These are phyloP conservation scores for Ormosia semicastrata DNA, from an alignment of 306 rosid genomes.

Conservation along the genomic window DNA sequence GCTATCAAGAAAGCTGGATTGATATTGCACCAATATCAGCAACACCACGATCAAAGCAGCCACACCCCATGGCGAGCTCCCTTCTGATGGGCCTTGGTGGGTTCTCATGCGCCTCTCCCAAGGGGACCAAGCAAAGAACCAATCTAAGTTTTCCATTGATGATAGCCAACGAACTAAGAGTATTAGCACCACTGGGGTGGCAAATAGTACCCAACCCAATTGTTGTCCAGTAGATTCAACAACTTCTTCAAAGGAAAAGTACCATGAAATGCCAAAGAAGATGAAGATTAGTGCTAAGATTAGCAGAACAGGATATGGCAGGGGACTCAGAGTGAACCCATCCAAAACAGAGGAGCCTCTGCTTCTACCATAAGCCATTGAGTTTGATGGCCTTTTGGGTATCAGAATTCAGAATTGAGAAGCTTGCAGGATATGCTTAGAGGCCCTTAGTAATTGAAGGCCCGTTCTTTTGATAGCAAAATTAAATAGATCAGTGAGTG, in stretches of 20 bases:
- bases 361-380: conserved; percentile 57
- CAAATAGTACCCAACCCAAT: conserved; percentile 55
- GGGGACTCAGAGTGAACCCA: conserved; percentile 61
- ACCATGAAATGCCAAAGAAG: conserved; percentile 71
- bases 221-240: conserved; percentile 54
- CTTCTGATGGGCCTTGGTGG: conserved; percentile 55
- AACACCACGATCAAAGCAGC: conserved; percentile 76
- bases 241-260: conserved; percentile 56
- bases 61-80: conserved; percentile 94
- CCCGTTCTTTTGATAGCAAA: not conserved
- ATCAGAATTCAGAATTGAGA: not conserved
- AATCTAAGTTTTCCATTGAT: conserved; percentile 49
- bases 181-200: conserved; percentile 49
- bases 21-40: conserved; percentile 68
- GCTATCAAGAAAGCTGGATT: conserved; percentile 60
- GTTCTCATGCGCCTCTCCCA: conserved; percentile 57
- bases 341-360: conserved; percentile 49
- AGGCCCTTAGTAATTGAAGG: not conserved
- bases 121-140: conserved; percentile 45
- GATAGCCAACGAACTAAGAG: conserved; percentile 66
- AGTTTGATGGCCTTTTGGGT: not conserved
- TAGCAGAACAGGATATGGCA: conserved; percentile 76
- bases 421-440: not conserved
- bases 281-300: conserved; percentile 55
- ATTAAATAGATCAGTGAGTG: not conserved